Evolutionary conservation across 1,284 basidiomycete species (phyloP), one percentile per base, ranked within the genome.

Genomic region (Fomitopsis pinicola): DNA sequence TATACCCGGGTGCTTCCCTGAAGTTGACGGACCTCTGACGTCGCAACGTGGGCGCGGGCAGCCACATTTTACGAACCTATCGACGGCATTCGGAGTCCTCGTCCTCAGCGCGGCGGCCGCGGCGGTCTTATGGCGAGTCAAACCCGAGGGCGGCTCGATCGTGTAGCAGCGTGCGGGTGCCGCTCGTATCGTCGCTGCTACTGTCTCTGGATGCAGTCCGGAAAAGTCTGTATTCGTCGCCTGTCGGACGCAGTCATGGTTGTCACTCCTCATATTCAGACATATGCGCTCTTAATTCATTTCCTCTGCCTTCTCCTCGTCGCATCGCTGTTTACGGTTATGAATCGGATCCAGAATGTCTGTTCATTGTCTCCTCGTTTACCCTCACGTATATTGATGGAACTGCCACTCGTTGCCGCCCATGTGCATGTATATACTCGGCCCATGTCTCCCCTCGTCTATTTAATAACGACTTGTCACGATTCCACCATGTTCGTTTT

Each of bases 121-220:
- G n/a, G 87, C 86, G 3, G 87, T 89, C 46, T 73, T 86, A 67
- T 88, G 85, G 84, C 78, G 84, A 61, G 83, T 87, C n/a, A 85
- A 83, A 69, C 75, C 78, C 30, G 79, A 79, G 8, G 59, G 60
- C 10, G 22, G 22, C 22, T 22, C 22, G 22, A 54, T 63, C n/a
- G 46, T 59, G 12, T 68, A 56, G 54, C 7, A 30, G 19, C 26
- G 10, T 33, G 9, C 45, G 7, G 14, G 19, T n/a, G 40, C 19
- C n/a, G 55, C 42, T 42, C 15, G 5, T 14, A 22, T 30, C 15
- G 46, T 46, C 44, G 17, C 15, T 5, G 46, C 15, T 12, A 36
- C 35, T 36, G 6, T 6, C 35, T 36, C 35, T 28, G 46, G 22
- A 30, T 30, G 46, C 52, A 53, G 52, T 53, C 15, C 35, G 2